phyloP scores from a whole-genome alignment of 2,329 filamentous ascomycete genomes.

The Lasiodiplodia theobromae region DNA sequence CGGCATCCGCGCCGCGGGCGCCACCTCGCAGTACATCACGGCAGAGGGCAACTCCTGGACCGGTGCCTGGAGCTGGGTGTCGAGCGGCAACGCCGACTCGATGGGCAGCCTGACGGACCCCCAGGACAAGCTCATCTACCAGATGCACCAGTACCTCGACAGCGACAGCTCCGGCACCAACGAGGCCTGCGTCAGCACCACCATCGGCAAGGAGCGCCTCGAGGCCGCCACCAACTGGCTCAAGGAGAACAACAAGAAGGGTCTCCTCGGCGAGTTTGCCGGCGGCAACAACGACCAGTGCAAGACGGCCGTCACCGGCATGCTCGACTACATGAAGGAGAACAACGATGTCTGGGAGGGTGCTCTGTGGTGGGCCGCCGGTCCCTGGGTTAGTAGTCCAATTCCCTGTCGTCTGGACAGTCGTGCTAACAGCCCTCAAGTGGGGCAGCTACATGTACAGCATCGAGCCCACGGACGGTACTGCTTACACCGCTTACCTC shows the following conservation, averaged over 20 bases:
- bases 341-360: conserved; percentile 60
- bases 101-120: conserved; percentile 56
- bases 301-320: conserved; percentile 53
- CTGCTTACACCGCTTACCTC: conserved; percentile 41
- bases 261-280: conserved; percentile 59
- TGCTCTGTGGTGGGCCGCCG: conserved; percentile 59
- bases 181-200: conserved; percentile 54
- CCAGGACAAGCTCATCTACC: conserved; percentile 56
- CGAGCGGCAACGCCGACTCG: conserved; percentile 48
- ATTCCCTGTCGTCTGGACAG: background rate
- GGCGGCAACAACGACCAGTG: conserved; percentile 58
- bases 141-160: conserved; percentile 66
- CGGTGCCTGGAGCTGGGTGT: conserved; percentile 58
- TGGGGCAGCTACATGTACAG: conserved; percentile 50
- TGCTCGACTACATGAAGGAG: conserved; percentile 53
- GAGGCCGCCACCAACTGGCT: conserved; percentile 58
- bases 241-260: conserved; percentile 55
- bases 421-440: background rate
- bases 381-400: conserved; percentile 51
- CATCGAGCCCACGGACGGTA: conserved; percentile 55
- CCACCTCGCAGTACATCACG: conserved; percentile 59
- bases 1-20: conserved; percentile 46
- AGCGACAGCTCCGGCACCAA: conserved; percentile 58
- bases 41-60: conserved; percentile 59
- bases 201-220: conserved; percentile 58